These are phyloP conservation scores for Rhodotorula sp. DNA, from an alignment of 1,284 basidiomycete species.

Conservation along the genomic window DNA sequence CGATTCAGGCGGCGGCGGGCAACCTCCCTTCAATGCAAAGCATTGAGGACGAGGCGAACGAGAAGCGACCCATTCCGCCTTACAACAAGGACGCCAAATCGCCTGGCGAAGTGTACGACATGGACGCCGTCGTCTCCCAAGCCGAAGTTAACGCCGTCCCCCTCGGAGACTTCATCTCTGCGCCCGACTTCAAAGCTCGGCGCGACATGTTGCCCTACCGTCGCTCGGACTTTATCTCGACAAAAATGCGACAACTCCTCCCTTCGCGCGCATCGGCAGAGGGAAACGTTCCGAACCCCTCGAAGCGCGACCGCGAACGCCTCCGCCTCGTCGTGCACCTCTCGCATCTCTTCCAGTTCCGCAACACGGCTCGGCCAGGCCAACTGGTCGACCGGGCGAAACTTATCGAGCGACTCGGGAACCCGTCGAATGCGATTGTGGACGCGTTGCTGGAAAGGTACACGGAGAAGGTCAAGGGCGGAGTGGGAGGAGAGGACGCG, in stretches of 20 bases:
- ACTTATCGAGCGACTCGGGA: slow-evolving; percentile 55
- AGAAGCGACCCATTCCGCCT: slow-evolving; percentile 65
- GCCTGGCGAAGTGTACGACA: slow-evolving; percentile 69
- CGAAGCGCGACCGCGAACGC: slow-evolving; percentile 16
- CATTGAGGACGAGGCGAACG: slow-evolving; percentile 62
- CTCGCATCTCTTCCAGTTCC: slow-evolving; percentile 69
- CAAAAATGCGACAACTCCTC: slow-evolving; percentile 54
- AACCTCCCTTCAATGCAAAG: slow-evolving; percentile 68
- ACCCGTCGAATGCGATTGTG: slow-evolving; percentile 60
- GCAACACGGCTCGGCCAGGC: slow-evolving; percentile 50
- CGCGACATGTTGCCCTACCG: slow-evolving; percentile 60
- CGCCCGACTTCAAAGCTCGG: slow-evolving; percentile 56
- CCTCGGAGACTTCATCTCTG: slow-evolving; percentile 56
- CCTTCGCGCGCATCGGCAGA: slow-evolving; percentile 21
- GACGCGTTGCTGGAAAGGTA: slow-evolving; percentile 76
- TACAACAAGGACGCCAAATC: slow-evolving; percentile 64
- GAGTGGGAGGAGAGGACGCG: slow-evolving; percentile 50
- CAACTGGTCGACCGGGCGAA: slow-evolving; percentile 45
- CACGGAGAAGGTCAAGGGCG: slow-evolving; percentile 57
- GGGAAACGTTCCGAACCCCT: slow-evolving; percentile 42
- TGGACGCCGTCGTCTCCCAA: slow-evolving; percentile 71
- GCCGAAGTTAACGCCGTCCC: slow-evolving; percentile 56
- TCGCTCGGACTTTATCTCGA: slow-evolving; percentile 66
- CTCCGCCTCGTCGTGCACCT: slow-evolving; percentile 59
- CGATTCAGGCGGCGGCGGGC: slow-evolving; percentile 68